Evolutionary conservation across 129 eudicot genomes (phyloP).

Genomic region (Cynara cardunculus): DNA sequence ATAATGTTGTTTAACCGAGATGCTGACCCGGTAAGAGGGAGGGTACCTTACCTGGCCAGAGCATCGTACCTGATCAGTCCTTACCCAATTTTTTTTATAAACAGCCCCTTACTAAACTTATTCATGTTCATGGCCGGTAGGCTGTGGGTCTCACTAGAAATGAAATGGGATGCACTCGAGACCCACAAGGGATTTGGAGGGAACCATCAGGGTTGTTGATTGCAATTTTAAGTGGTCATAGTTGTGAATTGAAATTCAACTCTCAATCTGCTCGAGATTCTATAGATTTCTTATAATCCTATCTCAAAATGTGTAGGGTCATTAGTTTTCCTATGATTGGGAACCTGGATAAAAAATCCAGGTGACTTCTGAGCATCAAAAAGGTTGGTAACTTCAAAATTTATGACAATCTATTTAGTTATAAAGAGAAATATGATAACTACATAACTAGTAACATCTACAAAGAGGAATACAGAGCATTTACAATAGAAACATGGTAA

Average conservation of each 20-base stretch:
- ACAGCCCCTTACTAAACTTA: too few species aligned
- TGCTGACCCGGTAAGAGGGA: too few species aligned
- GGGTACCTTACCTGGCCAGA: too few species aligned
- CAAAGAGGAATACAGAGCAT: not conserved
- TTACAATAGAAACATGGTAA: not conserved
- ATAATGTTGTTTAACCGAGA: too few species aligned
- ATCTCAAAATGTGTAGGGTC: conserved; percentile 3
- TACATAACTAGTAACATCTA: not conserved
- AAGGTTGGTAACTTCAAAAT: not conserved
- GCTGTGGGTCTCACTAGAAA: not conserved
- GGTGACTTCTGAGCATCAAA: not conserved
- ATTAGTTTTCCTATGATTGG: not conserved
- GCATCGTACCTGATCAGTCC: too few species aligned
- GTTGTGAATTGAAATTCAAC: not conserved
- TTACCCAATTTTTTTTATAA: too few species aligned
- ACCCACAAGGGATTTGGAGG: not conserved
- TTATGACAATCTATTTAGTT: not conserved
- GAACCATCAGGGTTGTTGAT: not conserved
- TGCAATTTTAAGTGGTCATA: not conserved
- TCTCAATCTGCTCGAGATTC: not conserved
- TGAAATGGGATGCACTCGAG: not conserved
- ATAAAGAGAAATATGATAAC: not conserved
- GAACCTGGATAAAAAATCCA: not conserved
- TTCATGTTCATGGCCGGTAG: not conserved
- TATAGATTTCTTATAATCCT: too few species aligned